phyloP scores from a whole-genome alignment of 345 rosid genomes.

The Passiflora organensis region DNA sequence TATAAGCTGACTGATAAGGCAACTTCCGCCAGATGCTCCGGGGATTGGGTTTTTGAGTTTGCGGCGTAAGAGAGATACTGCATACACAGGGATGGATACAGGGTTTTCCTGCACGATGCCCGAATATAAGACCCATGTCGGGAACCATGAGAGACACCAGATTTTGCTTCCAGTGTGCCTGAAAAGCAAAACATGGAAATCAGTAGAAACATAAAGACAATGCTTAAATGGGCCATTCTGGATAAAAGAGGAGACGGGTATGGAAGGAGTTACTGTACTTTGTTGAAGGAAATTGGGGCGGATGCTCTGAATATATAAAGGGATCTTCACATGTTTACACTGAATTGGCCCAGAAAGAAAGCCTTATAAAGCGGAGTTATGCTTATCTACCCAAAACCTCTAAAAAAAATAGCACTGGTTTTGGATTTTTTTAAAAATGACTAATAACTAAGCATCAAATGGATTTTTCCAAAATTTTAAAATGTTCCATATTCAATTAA shows the following conservation, averaged over 20 bases:
- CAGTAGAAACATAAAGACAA: conserved; percentile 8
- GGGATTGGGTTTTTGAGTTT: conserved; percentile 31
- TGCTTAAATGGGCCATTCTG: conserved; percentile 23
- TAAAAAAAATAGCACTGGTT: neutral
- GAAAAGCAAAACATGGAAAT: conserved; percentile 9
- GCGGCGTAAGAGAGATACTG: conserved; percentile 42
- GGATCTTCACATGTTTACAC: conserved; percentile 12
- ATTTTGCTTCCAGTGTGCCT: conserved; percentile 16
- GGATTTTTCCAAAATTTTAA: too few species aligned
- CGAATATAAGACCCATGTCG: conserved; percentile 28
- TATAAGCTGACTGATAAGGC: conserved; percentile 62
- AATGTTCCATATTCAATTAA: too few species aligned
- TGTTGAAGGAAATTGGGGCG: neutral
- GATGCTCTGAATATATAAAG: conserved; percentile 8
- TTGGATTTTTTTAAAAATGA: too few species aligned
- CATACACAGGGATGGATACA: conserved; percentile 49
- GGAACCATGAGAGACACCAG: conserved; percentile 1
- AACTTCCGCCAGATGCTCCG: conserved; percentile 52
- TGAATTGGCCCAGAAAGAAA: neutral
- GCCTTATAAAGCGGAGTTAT: conserved; percentile 1
- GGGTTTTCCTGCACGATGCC: conserved; percentile 51
- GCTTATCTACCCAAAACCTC: conserved; percentile 3
- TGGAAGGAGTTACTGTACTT: neutral
- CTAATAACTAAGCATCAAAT: too few species aligned
- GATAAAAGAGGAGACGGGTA: too few species aligned